Evolutionary conservation across 768 basidiomycete genomes (phyloP), one percentile per base, ranked within the genome.

Genomic region (Rossbeevera mucosa): DNA sequence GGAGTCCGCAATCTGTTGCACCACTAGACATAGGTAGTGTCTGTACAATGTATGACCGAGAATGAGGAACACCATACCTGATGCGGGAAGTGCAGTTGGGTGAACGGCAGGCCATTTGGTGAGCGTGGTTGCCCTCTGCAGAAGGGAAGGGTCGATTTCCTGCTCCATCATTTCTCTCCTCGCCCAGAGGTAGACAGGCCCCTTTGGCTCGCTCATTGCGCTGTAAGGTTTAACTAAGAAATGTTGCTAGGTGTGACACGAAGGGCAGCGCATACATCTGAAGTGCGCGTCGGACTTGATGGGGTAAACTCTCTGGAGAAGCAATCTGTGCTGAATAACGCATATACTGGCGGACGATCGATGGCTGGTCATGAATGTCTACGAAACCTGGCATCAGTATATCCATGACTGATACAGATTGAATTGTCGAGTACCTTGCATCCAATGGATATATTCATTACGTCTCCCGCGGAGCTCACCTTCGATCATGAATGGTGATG

Each of bases 261-360:
- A 20, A 45, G 7, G 3, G 48, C 16, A 5, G 7, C 1, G 53
- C 76, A 18, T 58, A 85, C 85, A 86, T 81, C 62, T 88, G 85
- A 46, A 88, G 63, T 0, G 83, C 79, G 22, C 87, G 74, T 38
- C 78, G 71, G 5, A 87, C 71, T 1, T 75, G 67, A 51, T 80
- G 73, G 5, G 80, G 68, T 7, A 79, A 70, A 30, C 76, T 83
- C 54, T 71, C 75, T 0, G 78, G 77, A 51, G 80, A 81, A 25
- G 74, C 57, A 2, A 89, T 78, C 53, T 88, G 82, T 0, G 77
- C 74, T 0, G 80, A 77, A 59, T 79, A 78, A 9, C 85, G 74
- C 86, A 87, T 88, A 63, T 88, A 89, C 59, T 86, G 85, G 1
- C 87, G 78, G 24, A 87, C 78, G 48, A 88, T 87, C 4, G 78